These are phyloP conservation scores for Novakomyces olei DNA, from an alignment of 805 yeast species.

Conservation along the genomic window DNA sequence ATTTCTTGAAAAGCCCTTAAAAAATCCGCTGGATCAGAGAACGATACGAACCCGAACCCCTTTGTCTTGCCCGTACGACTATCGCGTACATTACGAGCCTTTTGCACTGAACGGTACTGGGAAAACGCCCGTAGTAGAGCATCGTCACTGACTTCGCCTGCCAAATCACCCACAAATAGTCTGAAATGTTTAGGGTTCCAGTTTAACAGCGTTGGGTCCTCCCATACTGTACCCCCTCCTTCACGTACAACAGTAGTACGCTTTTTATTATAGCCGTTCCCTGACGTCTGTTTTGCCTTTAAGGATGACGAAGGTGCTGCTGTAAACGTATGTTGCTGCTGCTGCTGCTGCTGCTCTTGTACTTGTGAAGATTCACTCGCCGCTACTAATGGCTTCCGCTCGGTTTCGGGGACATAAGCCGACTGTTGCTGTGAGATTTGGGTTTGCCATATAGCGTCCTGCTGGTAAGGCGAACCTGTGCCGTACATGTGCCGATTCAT, in stretches of 20 bases:
- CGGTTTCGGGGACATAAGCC: too few species aligned
- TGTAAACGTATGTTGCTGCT: too few species aligned
- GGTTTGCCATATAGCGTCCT: too few species aligned
- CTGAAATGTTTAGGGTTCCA: slow-evolving; percentile 57
- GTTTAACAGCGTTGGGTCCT: slow-evolving; percentile 25
- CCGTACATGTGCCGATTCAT: too few species aligned
- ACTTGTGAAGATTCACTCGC: too few species aligned
- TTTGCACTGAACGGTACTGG: slow-evolving; percentile 29
- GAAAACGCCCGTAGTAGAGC: slow-evolving; percentile 32
- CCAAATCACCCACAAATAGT: slow-evolving; percentile 53
- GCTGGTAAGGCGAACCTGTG: too few species aligned
- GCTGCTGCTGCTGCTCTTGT: too few species aligned
- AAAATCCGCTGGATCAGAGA: slow-evolving; percentile 41
- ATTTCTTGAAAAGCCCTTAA: slow-evolving; percentile 48
- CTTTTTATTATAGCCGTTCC: too few species aligned
- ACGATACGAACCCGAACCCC: slow-evolving; percentile 61
- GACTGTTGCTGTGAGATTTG: too few species aligned
- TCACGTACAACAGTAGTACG: slow-evolving; percentile 19
- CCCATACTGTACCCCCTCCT: slow-evolving; percentile 29
- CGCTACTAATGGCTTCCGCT: too few species aligned
- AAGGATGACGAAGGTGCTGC: too few species aligned
- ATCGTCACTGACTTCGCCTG: slow-evolving; percentile 41
- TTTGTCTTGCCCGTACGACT: slow-evolving; percentile 25
- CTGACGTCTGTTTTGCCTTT: too few species aligned
- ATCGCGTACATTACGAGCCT: slow-evolving; percentile 39